These are phyloP conservation scores for Polyporus arcularius DNA, from an alignment of 768 basidiomycete genomes.

Conservation along the genomic window DNA sequence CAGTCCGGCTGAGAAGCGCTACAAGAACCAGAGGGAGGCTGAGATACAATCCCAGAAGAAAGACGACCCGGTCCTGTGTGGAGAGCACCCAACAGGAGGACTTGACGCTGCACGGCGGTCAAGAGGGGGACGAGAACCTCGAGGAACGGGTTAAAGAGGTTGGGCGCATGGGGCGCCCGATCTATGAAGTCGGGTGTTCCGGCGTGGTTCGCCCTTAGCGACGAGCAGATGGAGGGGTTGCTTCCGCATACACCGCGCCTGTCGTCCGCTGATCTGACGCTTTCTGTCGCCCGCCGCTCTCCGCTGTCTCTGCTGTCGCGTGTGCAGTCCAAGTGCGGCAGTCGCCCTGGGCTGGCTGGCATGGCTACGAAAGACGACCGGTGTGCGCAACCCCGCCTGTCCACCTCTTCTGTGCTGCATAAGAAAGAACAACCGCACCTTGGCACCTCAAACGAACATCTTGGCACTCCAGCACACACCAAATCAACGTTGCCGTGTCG, in stretches of 20 bases:
- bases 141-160: constrained; percentile 15
- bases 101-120: constrained; percentile 17
- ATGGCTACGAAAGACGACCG: constrained; percentile 4
- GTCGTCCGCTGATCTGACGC: constrained; percentile 15
- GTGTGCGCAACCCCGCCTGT: not conserved
- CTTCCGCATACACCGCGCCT: constrained; percentile 6
- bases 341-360: not conserved
- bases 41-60: constrained; percentile 25
- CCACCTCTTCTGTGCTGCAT: too few relatives aligned
- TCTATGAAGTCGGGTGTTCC: constrained; percentile 7
- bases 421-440: too few relatives aligned
- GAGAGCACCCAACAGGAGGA: constrained; percentile 22
- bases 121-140: constrained; percentile 11
- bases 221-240: constrained; percentile 18
- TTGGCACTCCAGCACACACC: not conserved
- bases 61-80: constrained; percentile 19
- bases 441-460: not conserved
- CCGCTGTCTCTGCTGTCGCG: not conserved
- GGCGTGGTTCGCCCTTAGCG: constrained; percentile 19
- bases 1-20: constrained; percentile 28
- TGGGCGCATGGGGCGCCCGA: constrained; percentile 1
- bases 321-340: not conserved
- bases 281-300: not conserved
- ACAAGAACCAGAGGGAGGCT: constrained; percentile 22
- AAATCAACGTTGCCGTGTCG: not conserved